phyloP scores from a whole-genome alignment of 1,284 basidiomycete genomes.

The Ustilago cynodontis region DNA sequence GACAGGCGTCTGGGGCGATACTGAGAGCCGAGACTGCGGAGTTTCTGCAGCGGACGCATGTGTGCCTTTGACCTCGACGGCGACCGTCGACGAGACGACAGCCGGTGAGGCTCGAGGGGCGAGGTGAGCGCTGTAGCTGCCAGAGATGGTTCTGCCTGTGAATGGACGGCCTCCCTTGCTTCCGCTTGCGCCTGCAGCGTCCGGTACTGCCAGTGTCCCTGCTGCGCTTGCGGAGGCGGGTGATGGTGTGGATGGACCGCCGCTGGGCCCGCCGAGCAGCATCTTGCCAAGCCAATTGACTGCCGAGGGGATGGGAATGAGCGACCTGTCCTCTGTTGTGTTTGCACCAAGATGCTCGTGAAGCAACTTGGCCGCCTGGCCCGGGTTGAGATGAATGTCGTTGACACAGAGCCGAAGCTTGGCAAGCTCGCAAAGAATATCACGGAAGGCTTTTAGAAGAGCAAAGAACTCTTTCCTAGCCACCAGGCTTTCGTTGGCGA shows the following conservation, averaged over 20 bases:
- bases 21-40: slow-evolving; percentile 18
- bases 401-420: slow-evolving; percentile 86
- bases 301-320: slow-evolving; percentile 49
- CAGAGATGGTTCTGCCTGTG: slow-evolving; percentile 34
- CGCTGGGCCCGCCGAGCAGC: slow-evolving; percentile 41
- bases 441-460: slow-evolving; percentile 86
- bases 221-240: slow-evolving; percentile 6
- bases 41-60: slow-evolving; percentile 48
- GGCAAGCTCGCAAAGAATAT: slow-evolving; percentile 85
- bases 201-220: slow-evolving; percentile 19
- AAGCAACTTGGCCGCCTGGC: slow-evolving; percentile 72
- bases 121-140: slow-evolving; percentile 27
- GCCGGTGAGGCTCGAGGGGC: slow-evolving; percentile 55
- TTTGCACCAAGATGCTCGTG: slow-evolving; percentile 63
- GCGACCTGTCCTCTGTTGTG: slow-evolving; percentile 42
- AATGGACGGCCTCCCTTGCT: slow-evolving; percentile 20
- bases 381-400: slow-evolving; percentile 88
- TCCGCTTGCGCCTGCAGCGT: slow-evolving; percentile 7
- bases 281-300: slow-evolving; percentile 60
- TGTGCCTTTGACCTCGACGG: slow-evolving; percentile 61
- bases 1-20: slow-evolving; percentile 18
- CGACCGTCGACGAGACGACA: slow-evolving; percentile 50
- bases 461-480: slow-evolving; percentile 85
- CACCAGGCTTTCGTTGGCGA: slow-evolving; percentile 72
- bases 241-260: slow-evolving; percentile 20